Conservation (phyloP, 257 asterid species). For the Linaria vulgaris region DNA sequence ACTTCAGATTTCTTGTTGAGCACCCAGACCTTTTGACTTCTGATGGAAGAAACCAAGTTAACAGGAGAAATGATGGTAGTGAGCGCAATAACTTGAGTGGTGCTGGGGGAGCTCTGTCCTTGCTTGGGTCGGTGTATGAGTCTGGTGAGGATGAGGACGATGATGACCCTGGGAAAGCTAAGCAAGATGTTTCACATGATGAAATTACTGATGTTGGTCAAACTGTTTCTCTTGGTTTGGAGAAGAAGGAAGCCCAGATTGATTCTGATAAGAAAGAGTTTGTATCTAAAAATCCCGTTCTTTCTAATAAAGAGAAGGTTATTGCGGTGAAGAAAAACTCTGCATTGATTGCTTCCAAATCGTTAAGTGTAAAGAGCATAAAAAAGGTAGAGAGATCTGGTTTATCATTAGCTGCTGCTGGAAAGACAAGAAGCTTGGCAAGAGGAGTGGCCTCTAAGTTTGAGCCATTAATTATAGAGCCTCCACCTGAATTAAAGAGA, state of each 20-base stretch:
- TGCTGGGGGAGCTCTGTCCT: constrained; percentile 71
- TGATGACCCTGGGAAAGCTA: constrained; percentile 35
- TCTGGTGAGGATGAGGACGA: constrained; percentile 87
- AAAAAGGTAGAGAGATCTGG: constrained; percentile 41
- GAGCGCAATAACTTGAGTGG: constrained; percentile 34
- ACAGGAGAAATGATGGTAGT: constrained; percentile 27
- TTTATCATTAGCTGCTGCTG: constrained; percentile 32
- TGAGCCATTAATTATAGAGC: constrained; percentile 56
- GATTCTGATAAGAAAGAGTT: constrained; percentile 40
- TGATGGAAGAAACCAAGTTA: constrained; percentile 46
- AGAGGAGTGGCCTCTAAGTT: constrained; percentile 34
- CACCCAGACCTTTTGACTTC: constrained; percentile 66
- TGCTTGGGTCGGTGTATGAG: constrained; percentile 90
- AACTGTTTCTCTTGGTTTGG: constrained; percentile 31
- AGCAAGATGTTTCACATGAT: constrained; percentile 30
- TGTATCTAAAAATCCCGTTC: constrained; percentile 30
- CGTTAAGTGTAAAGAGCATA: constrained; percentile 35
- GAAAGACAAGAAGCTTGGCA: constrained; percentile 37
- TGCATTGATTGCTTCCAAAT: constrained; percentile 40
- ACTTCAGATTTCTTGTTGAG: constrained; percentile 84
- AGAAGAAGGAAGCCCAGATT: constrained; percentile 36
- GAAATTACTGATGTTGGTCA: constrained; percentile 20
- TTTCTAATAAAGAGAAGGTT: constrained; percentile 48
- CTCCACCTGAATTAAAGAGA: constrained; percentile 75
- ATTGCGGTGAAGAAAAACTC: constrained; percentile 59